Conservation (phyloP, 1,284 basidiomycete genomes). For the Schizopora paradoxa region DNA sequence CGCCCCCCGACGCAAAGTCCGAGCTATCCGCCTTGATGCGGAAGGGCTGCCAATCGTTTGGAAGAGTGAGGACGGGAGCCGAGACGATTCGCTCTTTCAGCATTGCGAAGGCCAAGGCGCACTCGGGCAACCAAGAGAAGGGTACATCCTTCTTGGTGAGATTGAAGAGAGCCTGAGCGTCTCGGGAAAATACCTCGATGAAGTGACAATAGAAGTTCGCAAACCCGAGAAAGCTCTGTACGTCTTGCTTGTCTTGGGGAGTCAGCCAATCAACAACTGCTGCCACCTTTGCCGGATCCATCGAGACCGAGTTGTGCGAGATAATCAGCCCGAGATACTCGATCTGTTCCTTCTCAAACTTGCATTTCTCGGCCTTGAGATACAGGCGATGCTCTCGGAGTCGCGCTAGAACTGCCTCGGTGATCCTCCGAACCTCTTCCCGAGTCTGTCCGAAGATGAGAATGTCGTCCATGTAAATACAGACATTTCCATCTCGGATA, state of each 20-base stretch:
- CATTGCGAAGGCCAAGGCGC: neutral
- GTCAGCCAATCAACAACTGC: conserved; percentile 27
- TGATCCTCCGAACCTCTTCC: conserved; percentile 24
- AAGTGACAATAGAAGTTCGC: conserved; percentile 31
- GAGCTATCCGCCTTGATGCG: conserved; percentile 19
- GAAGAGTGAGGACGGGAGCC: conserved; percentile 17
- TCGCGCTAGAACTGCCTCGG: conserved; percentile 28
- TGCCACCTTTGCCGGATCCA: conserved; percentile 24
- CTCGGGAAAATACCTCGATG: conserved; percentile 26
- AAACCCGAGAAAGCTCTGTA: conserved; percentile 31
- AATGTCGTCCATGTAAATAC: conserved; percentile 31
- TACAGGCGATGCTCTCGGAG: conserved; percentile 28
- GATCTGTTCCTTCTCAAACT: conserved; percentile 28
- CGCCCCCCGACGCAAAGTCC: conserved; percentile 13
- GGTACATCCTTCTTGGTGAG: too few relatives aligned
- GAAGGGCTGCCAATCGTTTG: neutral
- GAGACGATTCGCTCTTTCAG: conserved; percentile 24
- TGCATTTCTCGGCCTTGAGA: conserved; percentile 36
- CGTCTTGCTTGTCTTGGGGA: conserved; percentile 23
- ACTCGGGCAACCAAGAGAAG: too few relatives aligned
- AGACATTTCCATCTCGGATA: conserved; percentile 22
- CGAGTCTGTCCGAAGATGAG: conserved; percentile 25
- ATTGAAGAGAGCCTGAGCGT: too few relatives aligned
- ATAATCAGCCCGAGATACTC: conserved; percentile 40
- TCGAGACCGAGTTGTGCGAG: neutral